Conservation (phyloP, 2,329 filamentous ascomycete genomes). For the Fusarium longipes region DNA sequence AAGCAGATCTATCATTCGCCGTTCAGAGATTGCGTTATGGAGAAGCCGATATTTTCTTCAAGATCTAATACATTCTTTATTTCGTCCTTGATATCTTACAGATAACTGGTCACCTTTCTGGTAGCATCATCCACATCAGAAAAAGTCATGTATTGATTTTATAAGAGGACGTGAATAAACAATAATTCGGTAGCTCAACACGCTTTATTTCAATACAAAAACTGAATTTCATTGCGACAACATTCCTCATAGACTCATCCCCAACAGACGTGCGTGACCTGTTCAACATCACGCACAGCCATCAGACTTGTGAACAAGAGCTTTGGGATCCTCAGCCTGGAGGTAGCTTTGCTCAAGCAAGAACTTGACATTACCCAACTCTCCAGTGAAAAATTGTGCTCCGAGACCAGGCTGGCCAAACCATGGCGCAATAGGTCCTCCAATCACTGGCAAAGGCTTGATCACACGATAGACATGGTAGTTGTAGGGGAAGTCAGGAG, state of each 20-base stretch:
- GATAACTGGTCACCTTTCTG: no score
- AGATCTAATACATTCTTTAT: background rate
- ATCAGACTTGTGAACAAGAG: conserved; percentile 27
- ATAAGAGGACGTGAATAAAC: no score
- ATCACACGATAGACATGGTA: conserved; percentile 61
- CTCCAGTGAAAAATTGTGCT: conserved; percentile 49
- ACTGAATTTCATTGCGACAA: background rate
- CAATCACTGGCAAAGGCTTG: conserved; percentile 52
- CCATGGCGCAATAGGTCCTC: conserved; percentile 61
- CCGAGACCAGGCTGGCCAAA: conserved; percentile 63
- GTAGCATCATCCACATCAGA: no score
- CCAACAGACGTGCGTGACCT: no score
- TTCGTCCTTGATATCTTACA: no score
- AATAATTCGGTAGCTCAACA: no score
- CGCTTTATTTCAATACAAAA: no score
- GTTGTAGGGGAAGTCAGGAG: conserved; percentile 56
- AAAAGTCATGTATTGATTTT: no score
- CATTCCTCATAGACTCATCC: background rate
- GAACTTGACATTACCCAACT: conserved; percentile 35
- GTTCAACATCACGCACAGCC: conserved; percentile 17
- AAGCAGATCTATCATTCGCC: background rate
- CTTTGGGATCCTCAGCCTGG: conserved; percentile 22
- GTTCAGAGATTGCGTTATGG: background rate
- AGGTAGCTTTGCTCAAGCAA: conserved; percentile 37
- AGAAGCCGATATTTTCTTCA: background rate